Evolutionary conservation across 306 rosid genomes (phyloP).

Genomic region (Vachellia pachyceras): DNA sequence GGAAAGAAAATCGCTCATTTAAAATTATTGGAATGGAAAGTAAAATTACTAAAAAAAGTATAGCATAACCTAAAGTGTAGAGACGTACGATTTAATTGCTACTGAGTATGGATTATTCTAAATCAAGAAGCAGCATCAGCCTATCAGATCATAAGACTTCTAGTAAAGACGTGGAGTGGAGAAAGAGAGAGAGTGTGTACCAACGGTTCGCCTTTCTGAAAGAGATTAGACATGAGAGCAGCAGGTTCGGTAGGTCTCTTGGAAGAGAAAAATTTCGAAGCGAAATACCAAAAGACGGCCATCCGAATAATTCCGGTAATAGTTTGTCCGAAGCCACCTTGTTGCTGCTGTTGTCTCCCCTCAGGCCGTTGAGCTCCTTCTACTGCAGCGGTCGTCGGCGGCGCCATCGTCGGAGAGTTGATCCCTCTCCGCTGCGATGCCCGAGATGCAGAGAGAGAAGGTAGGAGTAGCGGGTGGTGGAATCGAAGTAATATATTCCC

Average conservation of each 20-base stretch:
- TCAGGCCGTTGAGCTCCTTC: slow-evolving; percentile 52
- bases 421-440: slow-evolving; percentile 12
- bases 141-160: background rate
- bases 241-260: slow-evolving; percentile 74
- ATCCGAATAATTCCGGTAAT: slow-evolving; percentile 85
- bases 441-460: background rate
- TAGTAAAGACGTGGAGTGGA: background rate
- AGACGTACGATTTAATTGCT: background rate
- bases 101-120: background rate
- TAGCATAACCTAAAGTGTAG: background rate
- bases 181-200: slow-evolving; percentile 32
- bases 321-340: slow-evolving; percentile 64
- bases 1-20: background rate
- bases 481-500: slow-evolving; percentile 23
- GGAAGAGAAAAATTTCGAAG: slow-evolving; percentile 89
- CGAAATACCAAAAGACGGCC: slow-evolving; percentile 97
- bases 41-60: background rate
- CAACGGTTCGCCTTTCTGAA: slow-evolving; percentile 73
- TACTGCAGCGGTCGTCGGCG: slow-evolving; percentile 49
- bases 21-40: background rate
- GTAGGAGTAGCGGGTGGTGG: slow-evolving; percentile 12
- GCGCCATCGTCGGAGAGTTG: slow-evolving; percentile 58
- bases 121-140: background rate
- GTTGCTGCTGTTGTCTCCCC: slow-evolving; percentile 51
- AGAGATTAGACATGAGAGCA: slow-evolving; percentile 69